Percentiles rank a stretch among this genome's conserved stretches.
Conservation (phyloP, 2,329 filamentous ascomycete species). For the Phialemonium atrogriseum region DNA sequence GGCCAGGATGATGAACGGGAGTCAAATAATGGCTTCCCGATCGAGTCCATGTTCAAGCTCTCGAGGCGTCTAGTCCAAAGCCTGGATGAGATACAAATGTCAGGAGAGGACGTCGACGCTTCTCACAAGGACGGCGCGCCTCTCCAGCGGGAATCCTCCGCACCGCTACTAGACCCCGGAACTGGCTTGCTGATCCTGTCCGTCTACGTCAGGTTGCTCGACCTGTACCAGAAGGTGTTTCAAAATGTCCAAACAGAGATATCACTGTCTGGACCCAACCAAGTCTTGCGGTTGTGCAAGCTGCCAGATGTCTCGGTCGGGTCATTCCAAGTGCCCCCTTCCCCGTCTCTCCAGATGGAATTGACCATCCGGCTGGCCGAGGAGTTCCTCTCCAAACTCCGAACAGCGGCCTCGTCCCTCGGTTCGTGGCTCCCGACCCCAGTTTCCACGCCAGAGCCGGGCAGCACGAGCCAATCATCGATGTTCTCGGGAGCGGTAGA, state of each 20-base stretch:
- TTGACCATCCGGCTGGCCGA: conserved; percentile 33
- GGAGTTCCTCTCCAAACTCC: conserved; percentile 28
- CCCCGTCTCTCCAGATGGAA: conserved; percentile 32
- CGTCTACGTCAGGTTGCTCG: conserved; percentile 28
- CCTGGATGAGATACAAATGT: conserved; percentile 16
- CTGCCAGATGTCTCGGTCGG: conserved; percentile 32
- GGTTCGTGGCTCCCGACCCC: background rate
- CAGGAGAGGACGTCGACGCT: conserved; percentile 6
- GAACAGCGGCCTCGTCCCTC: conserved; percentile 6
- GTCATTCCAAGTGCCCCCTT: conserved; percentile 29
- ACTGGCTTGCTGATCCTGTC: conserved; percentile 30
- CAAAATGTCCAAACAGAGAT: conserved; percentile 25
- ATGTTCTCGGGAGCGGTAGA: conserved; percentile 2
- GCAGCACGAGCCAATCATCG: conserved; percentile 1
- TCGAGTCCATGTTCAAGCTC: conserved; percentile 32
- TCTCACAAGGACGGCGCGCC: too few relatives aligned
- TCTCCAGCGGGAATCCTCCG: too few relatives aligned
- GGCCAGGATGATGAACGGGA: conserved; percentile 7
- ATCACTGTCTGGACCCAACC: conserved; percentile 15
- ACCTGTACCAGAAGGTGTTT: conserved; percentile 32
- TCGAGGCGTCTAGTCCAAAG: conserved; percentile 27
- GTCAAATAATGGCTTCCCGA: conserved; percentile 24
- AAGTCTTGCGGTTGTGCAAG: conserved; percentile 26
- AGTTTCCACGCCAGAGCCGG: background rate
- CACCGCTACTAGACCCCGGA: conserved; percentile 22